phyloP scores from a whole-genome alignment of 2,329 filamentous ascomycete genomes.

The Gaeumannomyces sp. region DNA sequence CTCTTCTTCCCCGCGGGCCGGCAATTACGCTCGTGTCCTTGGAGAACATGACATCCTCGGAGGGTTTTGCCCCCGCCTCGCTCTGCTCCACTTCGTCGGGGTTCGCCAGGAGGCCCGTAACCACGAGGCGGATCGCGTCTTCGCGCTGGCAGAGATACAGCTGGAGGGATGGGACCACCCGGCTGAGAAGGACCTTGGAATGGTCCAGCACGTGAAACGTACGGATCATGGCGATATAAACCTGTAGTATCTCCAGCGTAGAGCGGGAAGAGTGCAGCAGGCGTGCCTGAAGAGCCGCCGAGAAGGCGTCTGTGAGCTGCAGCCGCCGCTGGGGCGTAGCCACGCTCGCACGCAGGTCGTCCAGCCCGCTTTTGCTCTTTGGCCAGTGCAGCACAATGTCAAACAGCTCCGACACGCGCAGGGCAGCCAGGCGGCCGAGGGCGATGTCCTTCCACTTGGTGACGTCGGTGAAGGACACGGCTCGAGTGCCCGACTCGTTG shows the following conservation, averaged over 20 bases:
- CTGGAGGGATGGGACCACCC: slow-evolving; percentile 66
- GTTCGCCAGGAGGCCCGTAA: slow-evolving; percentile 64
- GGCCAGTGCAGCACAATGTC: slow-evolving; percentile 76
- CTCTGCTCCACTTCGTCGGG: slow-evolving; percentile 38
- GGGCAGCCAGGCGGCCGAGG: slow-evolving; percentile 58
- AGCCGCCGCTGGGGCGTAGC: slow-evolving; percentile 62
- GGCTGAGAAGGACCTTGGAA: slow-evolving; percentile 69
- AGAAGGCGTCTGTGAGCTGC: slow-evolving; percentile 64
- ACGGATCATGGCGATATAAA: slow-evolving; percentile 74
- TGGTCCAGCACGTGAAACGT: slow-evolving; percentile 70
- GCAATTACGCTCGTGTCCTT: slow-evolving; percentile 5
- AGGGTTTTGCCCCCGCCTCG: slow-evolving; percentile 11
- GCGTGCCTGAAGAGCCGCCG: slow-evolving; percentile 55
- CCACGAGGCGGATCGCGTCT: slow-evolving; percentile 72
- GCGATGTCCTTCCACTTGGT: slow-evolving; percentile 67
- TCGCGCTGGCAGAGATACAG: slow-evolving; percentile 69
- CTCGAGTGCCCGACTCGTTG: slow-evolving; percentile 21
- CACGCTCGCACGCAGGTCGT: slow-evolving; percentile 67
- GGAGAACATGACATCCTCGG: background rate
- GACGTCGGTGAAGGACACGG: slow-evolving; percentile 49
- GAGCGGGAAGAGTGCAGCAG: slow-evolving; percentile 71
- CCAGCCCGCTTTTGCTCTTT: slow-evolving; percentile 60
- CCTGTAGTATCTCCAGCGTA: slow-evolving; percentile 67
- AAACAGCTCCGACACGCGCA: slow-evolving; percentile 67
- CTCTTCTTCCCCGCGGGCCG: slow-evolving; percentile 28